These are phyloP conservation scores for Gossypium herbaceum DNA, from an alignment of 345 rosid genomes.

Conservation along the genomic window DNA sequence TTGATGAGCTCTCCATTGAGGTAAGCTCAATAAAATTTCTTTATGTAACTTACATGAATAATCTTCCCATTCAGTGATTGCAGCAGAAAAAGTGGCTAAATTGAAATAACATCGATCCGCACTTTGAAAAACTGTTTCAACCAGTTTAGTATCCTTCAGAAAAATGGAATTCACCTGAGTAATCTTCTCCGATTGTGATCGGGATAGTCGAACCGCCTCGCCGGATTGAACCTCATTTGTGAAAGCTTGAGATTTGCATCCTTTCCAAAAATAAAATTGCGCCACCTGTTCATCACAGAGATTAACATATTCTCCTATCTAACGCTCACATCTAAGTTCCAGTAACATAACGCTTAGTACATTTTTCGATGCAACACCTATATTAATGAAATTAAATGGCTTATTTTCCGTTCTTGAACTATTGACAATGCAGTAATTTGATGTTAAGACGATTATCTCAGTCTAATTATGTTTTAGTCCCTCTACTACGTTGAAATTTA, in stretches of 20 bases:
- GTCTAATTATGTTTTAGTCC: too few species aligned
- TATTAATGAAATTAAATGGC: conserved; percentile 1
- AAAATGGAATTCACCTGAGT: conserved; percentile 31
- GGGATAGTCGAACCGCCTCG: conserved; percentile 30
- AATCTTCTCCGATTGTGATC: conserved; percentile 39
- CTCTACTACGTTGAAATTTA: too few species aligned
- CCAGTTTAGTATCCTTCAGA: conserved; percentile 37
- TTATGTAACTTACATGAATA: conserved; percentile 38
- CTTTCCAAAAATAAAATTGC: conserved; percentile 64
- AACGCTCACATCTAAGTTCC: background rate
- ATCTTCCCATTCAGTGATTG: conserved; percentile 44
- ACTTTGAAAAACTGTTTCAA: conserved; percentile 27
- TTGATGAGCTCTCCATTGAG: conserved; percentile 54
- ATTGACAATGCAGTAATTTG: too few species aligned
- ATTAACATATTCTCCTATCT: background rate
- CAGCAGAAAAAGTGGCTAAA: conserved; percentile 39
- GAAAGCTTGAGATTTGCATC: conserved; percentile 22
- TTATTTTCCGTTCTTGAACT: background rate
- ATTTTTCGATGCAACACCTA: background rate
- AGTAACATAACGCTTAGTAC: background rate
- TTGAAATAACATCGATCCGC: conserved; percentile 21
- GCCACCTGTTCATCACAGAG: conserved; percentile 42
- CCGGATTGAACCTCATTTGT: conserved; percentile 13
- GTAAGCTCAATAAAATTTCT: conserved; percentile 47
- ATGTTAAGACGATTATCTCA: too few species aligned